Percentiles rank a stretch among this genome's conserved stretches.
Evolutionary conservation across 352 stramenopile species (phyloP).

Genomic region (Pythium dissotocum): DNA sequence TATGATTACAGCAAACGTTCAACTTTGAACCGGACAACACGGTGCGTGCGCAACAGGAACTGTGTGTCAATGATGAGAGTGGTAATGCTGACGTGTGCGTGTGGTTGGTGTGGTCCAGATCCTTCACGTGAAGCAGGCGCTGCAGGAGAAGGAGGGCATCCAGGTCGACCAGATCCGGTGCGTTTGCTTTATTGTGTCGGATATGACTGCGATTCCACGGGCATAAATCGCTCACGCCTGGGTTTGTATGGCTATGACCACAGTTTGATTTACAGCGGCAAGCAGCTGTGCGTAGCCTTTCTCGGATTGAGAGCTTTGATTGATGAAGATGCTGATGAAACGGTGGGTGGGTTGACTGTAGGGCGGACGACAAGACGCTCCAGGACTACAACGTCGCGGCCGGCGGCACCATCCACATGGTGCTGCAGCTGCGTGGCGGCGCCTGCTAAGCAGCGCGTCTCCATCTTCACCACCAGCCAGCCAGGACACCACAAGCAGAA

Average conservation of each 20-base stretch:
- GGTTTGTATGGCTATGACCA: neutral
- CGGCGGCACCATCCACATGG: constrained; percentile 98
- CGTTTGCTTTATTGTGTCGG: neutral
- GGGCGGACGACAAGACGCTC: constrained; percentile 95
- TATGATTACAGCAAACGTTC: constrained; percentile 68
- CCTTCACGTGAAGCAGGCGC: constrained; percentile 95
- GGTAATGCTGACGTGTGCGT: neutral
- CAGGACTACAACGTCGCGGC: constrained; percentile 97
- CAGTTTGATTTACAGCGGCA: constrained; percentile 97
- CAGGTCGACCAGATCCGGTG: constrained; percentile 84
- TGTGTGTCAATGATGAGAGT: neutral
- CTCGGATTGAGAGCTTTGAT: neutral
- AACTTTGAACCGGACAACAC: constrained; percentile 89
- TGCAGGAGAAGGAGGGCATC: constrained; percentile 99
- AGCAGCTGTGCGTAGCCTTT: constrained; percentile 81
- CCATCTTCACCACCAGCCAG: neutral
- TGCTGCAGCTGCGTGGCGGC: constrained; percentile 96
- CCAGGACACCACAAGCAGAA: neutral
- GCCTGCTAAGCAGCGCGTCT: constrained; percentile 34
- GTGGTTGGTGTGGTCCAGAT: constrained; percentile 59
- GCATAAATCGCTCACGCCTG: neutral
- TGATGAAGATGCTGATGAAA: neutral
- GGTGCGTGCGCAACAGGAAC: constrained; percentile 29
- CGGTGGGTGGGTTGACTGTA: constrained; percentile 14
- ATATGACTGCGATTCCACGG: neutral